Evolutionary conservation across 164 flowering plant genomes (phyloP).

Genomic region (Cinnamomum chago): DNA sequence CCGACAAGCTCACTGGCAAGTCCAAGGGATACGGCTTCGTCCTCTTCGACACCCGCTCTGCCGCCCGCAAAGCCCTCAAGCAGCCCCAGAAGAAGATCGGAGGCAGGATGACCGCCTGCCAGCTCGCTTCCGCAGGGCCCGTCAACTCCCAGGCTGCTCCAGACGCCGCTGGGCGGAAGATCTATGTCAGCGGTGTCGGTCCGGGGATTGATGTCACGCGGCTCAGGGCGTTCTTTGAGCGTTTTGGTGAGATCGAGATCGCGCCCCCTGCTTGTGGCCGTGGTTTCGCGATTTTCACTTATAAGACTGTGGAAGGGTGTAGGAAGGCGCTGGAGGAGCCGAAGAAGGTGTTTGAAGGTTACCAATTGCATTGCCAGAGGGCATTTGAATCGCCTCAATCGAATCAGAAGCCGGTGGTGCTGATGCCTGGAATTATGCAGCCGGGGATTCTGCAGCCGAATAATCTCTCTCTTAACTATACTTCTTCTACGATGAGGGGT

Average conservation of each 20-base stretch:
- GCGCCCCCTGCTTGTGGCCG: conserved; percentile 35
- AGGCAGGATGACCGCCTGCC: conserved; percentile 36
- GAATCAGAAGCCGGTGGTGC: neutral
- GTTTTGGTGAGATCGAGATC: conserved; percentile 45
- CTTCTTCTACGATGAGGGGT: conserved; percentile 13
- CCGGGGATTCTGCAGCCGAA: conserved; percentile 11
- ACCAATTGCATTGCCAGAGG: conserved; percentile 25
- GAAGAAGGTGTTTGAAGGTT: conserved; percentile 30
- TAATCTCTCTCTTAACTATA: conserved; percentile 9
- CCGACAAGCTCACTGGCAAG: conserved; percentile 32
- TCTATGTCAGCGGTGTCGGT: conserved; percentile 29
- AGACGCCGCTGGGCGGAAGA: conserved; percentile 19
- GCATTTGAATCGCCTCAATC: conserved; percentile 23
- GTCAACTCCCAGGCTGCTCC: neutral
- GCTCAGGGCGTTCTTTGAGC: conserved; percentile 26
- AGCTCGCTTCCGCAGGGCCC: conserved; percentile 37
- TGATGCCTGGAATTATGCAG: neutral
- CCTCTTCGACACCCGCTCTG: conserved; percentile 25
- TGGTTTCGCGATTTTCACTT: conserved; percentile 38
- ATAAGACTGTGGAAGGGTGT: conserved; percentile 31
- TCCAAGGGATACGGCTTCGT: conserved; percentile 49
- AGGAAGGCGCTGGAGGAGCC: conserved; percentile 44
- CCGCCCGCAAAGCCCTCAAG: conserved; percentile 32
- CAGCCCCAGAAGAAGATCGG: conserved; percentile 52
- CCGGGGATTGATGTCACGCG: conserved; percentile 23